Base-by-base conservation (phyloP, 306 rosid species). In the Vigna hirtella region DNA sequence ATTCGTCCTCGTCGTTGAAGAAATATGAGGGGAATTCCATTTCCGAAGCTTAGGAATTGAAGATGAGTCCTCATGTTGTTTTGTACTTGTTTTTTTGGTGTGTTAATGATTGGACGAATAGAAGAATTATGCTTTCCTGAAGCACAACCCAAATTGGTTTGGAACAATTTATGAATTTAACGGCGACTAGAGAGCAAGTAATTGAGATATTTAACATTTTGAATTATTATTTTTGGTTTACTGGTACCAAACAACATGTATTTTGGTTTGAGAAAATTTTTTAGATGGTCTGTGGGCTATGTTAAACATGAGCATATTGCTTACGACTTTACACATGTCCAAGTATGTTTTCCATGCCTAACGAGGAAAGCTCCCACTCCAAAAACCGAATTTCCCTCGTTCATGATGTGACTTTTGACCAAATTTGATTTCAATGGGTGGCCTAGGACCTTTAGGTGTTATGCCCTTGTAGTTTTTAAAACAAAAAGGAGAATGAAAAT, bases 51-150 rank as follows among this genome's bases (percentile, higher is more conserved):
- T 71, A n/a, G 48, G 34, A 49, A 9, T 32, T 65, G 62, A 72
- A 53, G 51, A 2, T 51, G 42, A 32, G 34, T 22, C 20, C 4
- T 50, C 64, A 7, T 32, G 14, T 58, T 22, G 11, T 3, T 50
- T 38, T 51, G 22, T n/a, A 8, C 58, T 28, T 55, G 71, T 58
- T 18, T 11, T 20, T 51, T 72, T 72, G 9, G 45, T 40, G 43
- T 26, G 68, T 42, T 70, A 17, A 66, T 58, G 24, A 48, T 58
- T 67, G 34, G 66, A 17, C 49, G 12, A 13, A 36, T 58, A 47
- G n/a, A 30, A 47, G n/a, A 30, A 47, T 52, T 74, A 5, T 57
- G 26, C 11, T 13, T 52, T 38, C 26, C 22, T 15, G 62, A 59
- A 12, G 34, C 26, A 20, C 10, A 51, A 18, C 16, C 38, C 63